Percentiles rank a stretch among this genome's conserved stretches.
Conservation (phyloP, 2,329 filamentous ascomycete genomes). For the Penicillium sp. region DNA sequence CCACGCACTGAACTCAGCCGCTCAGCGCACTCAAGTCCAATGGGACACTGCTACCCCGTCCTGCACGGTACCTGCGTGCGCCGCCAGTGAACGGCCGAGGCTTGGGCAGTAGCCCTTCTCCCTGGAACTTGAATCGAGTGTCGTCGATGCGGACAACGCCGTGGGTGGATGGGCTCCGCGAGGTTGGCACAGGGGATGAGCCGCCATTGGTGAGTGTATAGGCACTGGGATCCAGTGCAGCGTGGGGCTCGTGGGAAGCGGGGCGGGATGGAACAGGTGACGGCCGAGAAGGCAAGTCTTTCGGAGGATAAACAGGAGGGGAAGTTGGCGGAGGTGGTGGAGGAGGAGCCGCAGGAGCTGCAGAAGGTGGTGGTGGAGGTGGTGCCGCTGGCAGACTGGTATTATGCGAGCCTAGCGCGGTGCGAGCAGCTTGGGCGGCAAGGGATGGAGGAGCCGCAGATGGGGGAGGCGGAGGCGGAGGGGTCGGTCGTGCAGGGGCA, state of each 20-base stretch:
- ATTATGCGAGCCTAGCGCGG: conserved; percentile 52
- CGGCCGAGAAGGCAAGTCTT: conserved; percentile 46
- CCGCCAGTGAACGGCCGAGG: conserved; percentile 76
- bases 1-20: conserved; percentile 28
- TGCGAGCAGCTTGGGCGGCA: conserved; percentile 58
- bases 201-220: conserved; percentile 70
- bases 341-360: conserved; percentile 44
- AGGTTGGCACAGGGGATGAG: conserved; percentile 28
- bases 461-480: conserved; percentile 20
- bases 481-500: conserved; percentile 47
- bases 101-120: conserved; percentile 76
- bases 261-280: conserved; percentile 39
- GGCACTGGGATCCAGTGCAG: conserved; percentile 70
- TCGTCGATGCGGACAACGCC: conserved; percentile 65
- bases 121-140: conserved; percentile 79
- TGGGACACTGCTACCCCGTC: conserved; percentile 89
- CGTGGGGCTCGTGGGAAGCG: conserved; percentile 49
- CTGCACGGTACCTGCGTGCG: conserved; percentile 78
- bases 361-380: conserved; percentile 37
- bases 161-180: conserved; percentile 26
- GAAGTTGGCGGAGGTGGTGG: conserved; percentile 45
- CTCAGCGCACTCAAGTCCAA: conserved; percentile 63
- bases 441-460: conserved; percentile 41
- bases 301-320: conserved; percentile 42
- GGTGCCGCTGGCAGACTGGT: conserved; percentile 46